phyloP scores from a whole-genome alignment of 2,329 filamentous ascomycete species.

The Capronia coronata region DNA sequence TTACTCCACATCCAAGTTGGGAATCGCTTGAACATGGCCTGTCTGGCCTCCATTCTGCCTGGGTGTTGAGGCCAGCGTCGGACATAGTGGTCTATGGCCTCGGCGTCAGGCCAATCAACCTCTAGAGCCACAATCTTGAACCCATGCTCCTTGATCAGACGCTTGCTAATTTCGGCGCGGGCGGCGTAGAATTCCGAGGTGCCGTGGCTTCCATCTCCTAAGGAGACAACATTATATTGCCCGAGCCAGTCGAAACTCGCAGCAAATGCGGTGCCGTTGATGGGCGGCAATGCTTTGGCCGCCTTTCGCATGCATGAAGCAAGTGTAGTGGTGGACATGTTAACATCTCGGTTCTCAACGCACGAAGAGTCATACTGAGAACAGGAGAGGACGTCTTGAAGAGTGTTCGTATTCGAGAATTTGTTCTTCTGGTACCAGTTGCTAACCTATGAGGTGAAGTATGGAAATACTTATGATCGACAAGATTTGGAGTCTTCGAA shows the following conservation, averaged over 20 bases:
- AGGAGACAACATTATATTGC: constrained; percentile 5
- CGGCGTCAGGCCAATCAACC: constrained; percentile 51
- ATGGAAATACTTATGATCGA: too few relatives aligned
- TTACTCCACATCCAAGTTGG: constrained; percentile 55
- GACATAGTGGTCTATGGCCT: constrained; percentile 47
- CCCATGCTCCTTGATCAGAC: constrained; percentile 45
- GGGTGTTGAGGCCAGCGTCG: constrained; percentile 37
- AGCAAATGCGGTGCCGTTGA: constrained; percentile 5
- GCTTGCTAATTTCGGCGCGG: constrained; percentile 47
- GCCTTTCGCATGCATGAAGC: constrained; percentile 1
- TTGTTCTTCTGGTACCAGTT: too few relatives aligned
- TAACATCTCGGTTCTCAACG: too few relatives aligned
- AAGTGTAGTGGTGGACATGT: neutral
- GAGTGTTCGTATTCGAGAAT: too few relatives aligned
- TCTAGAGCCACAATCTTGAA: constrained; percentile 49
- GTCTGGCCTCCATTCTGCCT: constrained; percentile 21
- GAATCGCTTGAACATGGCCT: constrained; percentile 45
- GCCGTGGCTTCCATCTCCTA: constrained; percentile 39
- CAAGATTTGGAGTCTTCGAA: neutral
- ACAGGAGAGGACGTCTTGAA: too few relatives aligned
- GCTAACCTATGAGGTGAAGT: too few relatives aligned
- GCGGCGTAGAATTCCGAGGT: constrained; percentile 52
- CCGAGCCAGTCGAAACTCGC: constrained; percentile 11
- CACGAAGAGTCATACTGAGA: too few relatives aligned
- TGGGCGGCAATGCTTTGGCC: constrained; percentile 5